Percentiles rank a stretch among this genome's conserved stretches.
Evolutionary conservation across 2,329 filamentous ascomycete species (phyloP).

Genomic region (Anthostomella pinea): DNA sequence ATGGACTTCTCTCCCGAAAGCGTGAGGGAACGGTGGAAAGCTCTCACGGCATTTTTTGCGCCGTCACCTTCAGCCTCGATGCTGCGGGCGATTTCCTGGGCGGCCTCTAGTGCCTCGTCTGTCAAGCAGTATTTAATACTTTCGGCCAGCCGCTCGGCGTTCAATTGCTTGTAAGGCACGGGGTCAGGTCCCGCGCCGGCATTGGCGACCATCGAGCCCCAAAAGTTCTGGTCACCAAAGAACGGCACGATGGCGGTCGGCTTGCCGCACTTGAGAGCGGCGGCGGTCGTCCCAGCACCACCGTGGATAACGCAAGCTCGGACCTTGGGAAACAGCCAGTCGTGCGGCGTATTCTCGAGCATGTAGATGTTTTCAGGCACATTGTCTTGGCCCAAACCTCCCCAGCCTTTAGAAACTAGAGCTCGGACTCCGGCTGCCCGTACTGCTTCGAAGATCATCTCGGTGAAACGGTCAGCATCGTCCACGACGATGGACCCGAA

Average conservation of each 20-base stretch:
- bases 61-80: slow-evolving; percentile 66
- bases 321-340: slow-evolving; percentile 72
- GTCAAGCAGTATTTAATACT: slow-evolving; percentile 67
- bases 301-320: slow-evolving; percentile 70
- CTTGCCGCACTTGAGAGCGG: slow-evolving; percentile 66
- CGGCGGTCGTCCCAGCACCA: slow-evolving; percentile 75
- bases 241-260: slow-evolving; percentile 78
- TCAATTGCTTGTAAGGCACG: slow-evolving; percentile 66
- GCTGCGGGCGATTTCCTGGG: slow-evolving; percentile 55
- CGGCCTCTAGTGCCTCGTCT: slow-evolving; percentile 56
- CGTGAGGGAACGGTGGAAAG: slow-evolving; percentile 64
- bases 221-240: slow-evolving; percentile 78
- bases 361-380: slow-evolving; percentile 65
- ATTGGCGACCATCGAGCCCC: slow-evolving; percentile 66
- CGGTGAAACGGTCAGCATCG: slow-evolving; percentile 64
- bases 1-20: slow-evolving; percentile 53
- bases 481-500: slow-evolving; percentile 77
- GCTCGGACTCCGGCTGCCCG: slow-evolving; percentile 64
- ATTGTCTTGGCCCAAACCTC: slow-evolving; percentile 60
- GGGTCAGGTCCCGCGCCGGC: slow-evolving; percentile 63
- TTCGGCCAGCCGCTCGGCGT: slow-evolving; percentile 62
- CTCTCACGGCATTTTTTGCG: slow-evolving; percentile 64
- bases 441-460: slow-evolving; percentile 69
- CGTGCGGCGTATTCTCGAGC: slow-evolving; percentile 72
- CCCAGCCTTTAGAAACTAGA: slow-evolving; percentile 74